Evolutionary conservation across 2,329 filamentous ascomycete species (phyloP), one percentile per base, ranked within the genome.

Genomic region (Rugonectria rugulosa): DNA sequence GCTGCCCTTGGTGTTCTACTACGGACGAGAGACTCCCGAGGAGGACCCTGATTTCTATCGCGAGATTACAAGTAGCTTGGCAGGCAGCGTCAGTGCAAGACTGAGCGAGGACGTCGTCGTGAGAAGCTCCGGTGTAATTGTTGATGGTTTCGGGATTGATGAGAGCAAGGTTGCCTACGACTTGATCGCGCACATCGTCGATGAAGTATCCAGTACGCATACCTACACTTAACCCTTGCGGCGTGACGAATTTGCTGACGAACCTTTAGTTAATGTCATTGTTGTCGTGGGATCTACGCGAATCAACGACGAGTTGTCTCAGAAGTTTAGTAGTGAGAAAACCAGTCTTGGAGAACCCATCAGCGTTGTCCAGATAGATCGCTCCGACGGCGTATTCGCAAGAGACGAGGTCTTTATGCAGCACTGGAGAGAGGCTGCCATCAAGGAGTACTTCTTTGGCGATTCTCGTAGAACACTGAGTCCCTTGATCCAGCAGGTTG

Each of bases 371-470:
- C 87, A 88, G 53, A 80, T 99, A 11, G 87, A 92, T 59, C 92
- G 92, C 70, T 96, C 92, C 0, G 90, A 91, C 29, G 95, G 95
- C 20, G 92, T 91, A 31, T 90, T 91, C 2, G 86, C 91, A 67
- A 84, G 91, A 42, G 89, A 92, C 60, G 84, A 88, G 31, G 71
- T 77, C 0, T 96, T 91, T 72, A 86, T 93, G 80, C 89, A 91
- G 66, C 81, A 86, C 14, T 76, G 85, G 5, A 84, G 90, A 38
- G 90, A 96, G 67, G 85, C 89, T 1, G 84, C 90, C 45, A 92
- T 97, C 47, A 89, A 90, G 63, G 89, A 93, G 65, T 99, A 99
- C 74, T 99, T 99, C 77, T 99, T 97, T 70, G 95, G 95, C 9
- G 89, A 90, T 60, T 75, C 83, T 2, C 87, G 86, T 59, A 84